Percentiles rank a stretch among this genome's conserved stretches.
These are phyloP conservation scores for Somion occarium DNA, from an alignment of 1,284 basidiomycete genomes.

Conservation along the genomic window DNA sequence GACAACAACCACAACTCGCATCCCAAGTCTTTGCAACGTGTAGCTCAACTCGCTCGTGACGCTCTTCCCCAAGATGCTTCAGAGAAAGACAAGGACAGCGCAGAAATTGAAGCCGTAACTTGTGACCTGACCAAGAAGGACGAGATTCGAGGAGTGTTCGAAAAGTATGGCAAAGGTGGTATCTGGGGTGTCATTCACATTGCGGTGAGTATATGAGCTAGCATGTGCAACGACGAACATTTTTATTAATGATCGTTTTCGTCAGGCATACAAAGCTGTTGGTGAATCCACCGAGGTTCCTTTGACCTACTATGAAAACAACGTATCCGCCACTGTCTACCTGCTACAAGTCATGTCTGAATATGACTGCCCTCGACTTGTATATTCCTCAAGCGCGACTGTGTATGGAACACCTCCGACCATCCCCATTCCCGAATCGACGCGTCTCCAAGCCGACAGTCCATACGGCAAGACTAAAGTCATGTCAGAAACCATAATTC, in stretches of 20 bases:
- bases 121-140: conserved; percentile 74
- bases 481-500: conserved; percentile 89
- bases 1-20: conserved; percentile 94
- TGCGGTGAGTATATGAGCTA: conserved; percentile 53
- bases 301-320: conserved; percentile 89
- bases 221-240: background rate
- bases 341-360: conserved; percentile 85
- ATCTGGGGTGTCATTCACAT: conserved; percentile 98
- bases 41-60: conserved; percentile 75
- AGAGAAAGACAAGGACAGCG: conserved; percentile 58
- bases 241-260: conserved; percentile 1
- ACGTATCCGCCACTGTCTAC: conserved; percentile 81
- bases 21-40: conserved; percentile 66
- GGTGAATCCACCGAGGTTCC: conserved; percentile 97
- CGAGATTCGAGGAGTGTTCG: conserved; percentile 75
- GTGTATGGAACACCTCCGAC: conserved; percentile 93
- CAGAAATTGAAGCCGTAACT: conserved; percentile 64
- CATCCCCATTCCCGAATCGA: conserved; percentile 94
- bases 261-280: conserved; percentile 93
- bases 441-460: conserved; percentile 85
- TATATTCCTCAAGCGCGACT: conserved; percentile 99
- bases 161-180: conserved; percentile 83
- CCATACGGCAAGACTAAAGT: conserved; percentile 96
- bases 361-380: conserved; percentile 79
- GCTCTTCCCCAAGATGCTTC: conserved; percentile 62